These are phyloP conservation scores for Tetrapisispora phaffii DNA, from an alignment of 805 yeast genomes.

Conservation along the genomic window DNA sequence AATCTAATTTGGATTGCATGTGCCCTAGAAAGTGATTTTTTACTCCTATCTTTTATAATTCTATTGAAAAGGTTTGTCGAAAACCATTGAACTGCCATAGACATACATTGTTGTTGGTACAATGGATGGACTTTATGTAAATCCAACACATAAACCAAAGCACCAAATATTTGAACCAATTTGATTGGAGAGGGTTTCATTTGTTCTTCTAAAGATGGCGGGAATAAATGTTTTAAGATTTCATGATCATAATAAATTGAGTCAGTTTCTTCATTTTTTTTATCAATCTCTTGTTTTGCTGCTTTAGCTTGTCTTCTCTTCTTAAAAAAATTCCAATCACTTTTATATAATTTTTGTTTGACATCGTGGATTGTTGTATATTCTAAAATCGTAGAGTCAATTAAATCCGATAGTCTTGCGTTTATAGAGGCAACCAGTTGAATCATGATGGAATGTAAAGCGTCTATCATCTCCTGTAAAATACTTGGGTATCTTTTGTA, in stretches of 20 bases:
- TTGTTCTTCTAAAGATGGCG: conserved; percentile 73
- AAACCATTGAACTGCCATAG: conserved; percentile 71
- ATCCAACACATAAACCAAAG: conserved; percentile 74
- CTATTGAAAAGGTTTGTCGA: conserved; percentile 65
- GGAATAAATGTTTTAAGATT: conserved; percentile 64
- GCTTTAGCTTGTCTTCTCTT: conserved; percentile 29
- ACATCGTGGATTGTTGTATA: conserved; percentile 79
- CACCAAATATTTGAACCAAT: conserved; percentile 78
- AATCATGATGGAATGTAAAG: conserved; percentile 52
- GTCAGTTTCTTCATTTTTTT: conserved; percentile 6
- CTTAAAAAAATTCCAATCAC: conserved; percentile 54
- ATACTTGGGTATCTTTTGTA: conserved; percentile 46
- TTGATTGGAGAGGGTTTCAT: conserved; percentile 84
- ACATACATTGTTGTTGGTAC: conserved; percentile 65
- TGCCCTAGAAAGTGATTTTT: conserved; percentile 65
- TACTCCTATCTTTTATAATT: conserved; percentile 47
- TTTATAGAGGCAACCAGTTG: conserved; percentile 59
- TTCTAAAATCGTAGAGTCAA: conserved; percentile 62
- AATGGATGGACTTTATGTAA: conserved; percentile 72
- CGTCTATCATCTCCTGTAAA: conserved; percentile 47
- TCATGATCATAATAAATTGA: conserved; percentile 47
- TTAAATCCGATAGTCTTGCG: conserved; percentile 43
- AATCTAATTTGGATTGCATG: conserved; percentile 84
- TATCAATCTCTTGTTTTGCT: conserved; percentile 11
- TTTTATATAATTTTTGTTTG: conserved; percentile 64